Base-by-base conservation (phyloP, 2,329 filamentous ascomycete species). In the Lachnellula subtilissima region DNA sequence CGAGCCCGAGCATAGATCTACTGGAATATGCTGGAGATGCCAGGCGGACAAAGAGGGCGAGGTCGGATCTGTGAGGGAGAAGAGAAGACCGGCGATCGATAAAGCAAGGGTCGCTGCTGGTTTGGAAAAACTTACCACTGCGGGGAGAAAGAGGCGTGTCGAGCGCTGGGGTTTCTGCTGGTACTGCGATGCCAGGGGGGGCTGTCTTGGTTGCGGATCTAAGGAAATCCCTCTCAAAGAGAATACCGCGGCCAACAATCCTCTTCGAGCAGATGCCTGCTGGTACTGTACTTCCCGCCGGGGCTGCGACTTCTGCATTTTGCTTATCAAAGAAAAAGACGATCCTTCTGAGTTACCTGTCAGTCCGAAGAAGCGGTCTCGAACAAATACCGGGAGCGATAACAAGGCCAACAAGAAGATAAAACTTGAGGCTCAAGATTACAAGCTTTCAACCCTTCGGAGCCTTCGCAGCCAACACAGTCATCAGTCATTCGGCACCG, bases 11-110 rank as follows among this genome's bases (percentile, higher is more conserved):
- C 9, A 55, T 19, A 48, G 56, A 39, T 22, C 15, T 19, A 5
- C 3, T 12, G 65, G 59, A 9, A 45, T 22, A 4, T 69, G 66
- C 54, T 69, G 67, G 67, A 54, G 65, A 56, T 69, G 67, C 43
- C 43, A 59, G 43, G 63, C 63, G 32, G 25, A 52, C 9, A 4
- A 2, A 11, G 14, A 19, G 5, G 51, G 58, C 1, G 39, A 53
- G 17, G 12, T 14, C 25, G 51, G 40, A 3, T 23, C 45, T 2
- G 50, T 60, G 17, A 56, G 62, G 32, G 61, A 67, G 40, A 45
- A 35, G n/a, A 39, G 60, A 37, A 53, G 66, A 48, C 66, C 66
- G 2, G 55, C 28, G 37, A 60, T 67, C 39, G 65, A 69, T 46
- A 61, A 48, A 19, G 65, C 66, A 11, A 46, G 37, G 17, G 53